phyloP scores from a whole-genome alignment of 352 stramenopile genomes.

The Blastocystis sp. region DNA sequence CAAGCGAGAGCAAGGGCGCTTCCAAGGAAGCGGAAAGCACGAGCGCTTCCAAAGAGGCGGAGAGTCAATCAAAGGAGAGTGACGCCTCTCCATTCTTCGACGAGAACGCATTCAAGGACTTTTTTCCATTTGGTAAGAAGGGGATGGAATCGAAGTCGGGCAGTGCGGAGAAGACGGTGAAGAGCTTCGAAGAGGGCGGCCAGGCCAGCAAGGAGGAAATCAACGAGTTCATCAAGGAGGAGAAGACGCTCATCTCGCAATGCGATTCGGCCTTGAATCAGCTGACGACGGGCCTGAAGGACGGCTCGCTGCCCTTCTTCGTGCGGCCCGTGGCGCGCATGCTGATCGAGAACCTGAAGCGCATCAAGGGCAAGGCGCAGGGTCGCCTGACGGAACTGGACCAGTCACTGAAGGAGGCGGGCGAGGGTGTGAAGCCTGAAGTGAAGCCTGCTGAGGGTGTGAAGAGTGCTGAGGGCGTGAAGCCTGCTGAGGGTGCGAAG shows the following conservation, averaged over 20 bases:
- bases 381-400: conserved; percentile 4
- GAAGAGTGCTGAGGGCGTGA: neutral
- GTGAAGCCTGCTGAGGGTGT: neutral
- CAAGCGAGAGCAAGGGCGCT: neutral
- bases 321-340: conserved; percentile 1
- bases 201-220: neutral
- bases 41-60: neutral
- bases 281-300: neutral
- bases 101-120: neutral
- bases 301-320: conserved; percentile 23
- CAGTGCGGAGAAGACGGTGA: neutral
- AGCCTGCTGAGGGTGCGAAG: neutral
- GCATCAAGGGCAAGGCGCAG: conserved; percentile 2
- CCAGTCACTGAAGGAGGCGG: neutral
- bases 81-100: too few relatives aligned
- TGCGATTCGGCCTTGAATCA: neutral
- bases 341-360: conserved; percentile 28
- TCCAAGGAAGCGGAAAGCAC: neutral
- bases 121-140: conserved; percentile 15
- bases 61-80: too few relatives aligned
- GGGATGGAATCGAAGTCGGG: neutral
- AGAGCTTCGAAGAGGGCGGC: neutral
- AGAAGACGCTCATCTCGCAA: neutral
- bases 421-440: neutral
- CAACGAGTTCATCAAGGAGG: conserved; percentile 5